phyloP scores from a whole-genome alignment of 345 rosid species.

The Citrus reticulata region DNA sequence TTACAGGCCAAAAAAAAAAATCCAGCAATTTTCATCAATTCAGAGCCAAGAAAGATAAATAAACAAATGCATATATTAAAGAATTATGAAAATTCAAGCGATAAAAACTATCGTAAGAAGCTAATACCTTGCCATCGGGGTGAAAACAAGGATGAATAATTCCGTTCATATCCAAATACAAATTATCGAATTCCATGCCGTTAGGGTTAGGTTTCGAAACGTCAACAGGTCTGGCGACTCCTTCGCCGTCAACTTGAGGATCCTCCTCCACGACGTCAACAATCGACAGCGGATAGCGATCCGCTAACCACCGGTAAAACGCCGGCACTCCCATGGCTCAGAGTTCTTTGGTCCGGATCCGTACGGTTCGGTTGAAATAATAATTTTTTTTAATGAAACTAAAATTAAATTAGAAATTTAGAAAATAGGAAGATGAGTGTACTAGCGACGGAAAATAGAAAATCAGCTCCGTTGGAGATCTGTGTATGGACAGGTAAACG shows the following conservation, averaged over 20 bases:
- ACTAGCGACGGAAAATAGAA: not conserved
- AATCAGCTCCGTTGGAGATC: slow-evolving; percentile 6
- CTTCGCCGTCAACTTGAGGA: slow-evolving; percentile 37
- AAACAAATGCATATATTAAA: not conserved
- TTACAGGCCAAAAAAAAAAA: not conserved
- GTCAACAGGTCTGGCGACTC: slow-evolving; percentile 45
- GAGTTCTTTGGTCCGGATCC: slow-evolving; percentile 2
- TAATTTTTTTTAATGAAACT: not conserved
- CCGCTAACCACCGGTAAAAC: slow-evolving; percentile 93
- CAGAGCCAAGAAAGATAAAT: not conserved
- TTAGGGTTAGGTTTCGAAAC: slow-evolving; percentile 86
- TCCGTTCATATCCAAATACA: slow-evolving; percentile 94
- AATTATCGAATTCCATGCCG: slow-evolving; percentile 80
- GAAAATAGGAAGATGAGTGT: not conserved
- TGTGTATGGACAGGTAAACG: not conserved
- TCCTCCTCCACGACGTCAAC: slow-evolving; percentile 82
- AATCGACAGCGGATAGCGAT: slow-evolving; percentile 82
- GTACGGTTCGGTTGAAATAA: not conserved
- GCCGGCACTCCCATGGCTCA: slow-evolving; percentile 90
- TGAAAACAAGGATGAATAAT: slow-evolving; percentile 97
- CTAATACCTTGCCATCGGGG: slow-evolving; percentile 79
- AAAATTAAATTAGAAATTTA: not conserved
- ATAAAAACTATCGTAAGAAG: not conserved
- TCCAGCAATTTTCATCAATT: not conserved
- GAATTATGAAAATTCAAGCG: not conserved